Evolutionary conservation across 148 eudicot species (phyloP).

Genomic region (Chenopodium formosanum): DNA sequence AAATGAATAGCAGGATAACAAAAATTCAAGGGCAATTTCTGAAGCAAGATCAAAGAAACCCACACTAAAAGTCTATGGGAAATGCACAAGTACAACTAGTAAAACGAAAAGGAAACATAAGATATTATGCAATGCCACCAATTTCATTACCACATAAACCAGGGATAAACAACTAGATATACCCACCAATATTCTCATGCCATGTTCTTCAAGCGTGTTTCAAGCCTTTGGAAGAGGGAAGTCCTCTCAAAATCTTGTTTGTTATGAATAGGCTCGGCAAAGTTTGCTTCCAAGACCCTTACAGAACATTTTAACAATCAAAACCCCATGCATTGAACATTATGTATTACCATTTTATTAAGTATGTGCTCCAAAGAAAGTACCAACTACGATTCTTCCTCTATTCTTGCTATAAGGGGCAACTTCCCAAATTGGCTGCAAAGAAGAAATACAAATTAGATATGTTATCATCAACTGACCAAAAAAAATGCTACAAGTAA

Average conservation of each 20-base stretch:
- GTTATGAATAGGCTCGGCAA: constrained; percentile 77
- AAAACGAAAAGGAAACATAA: not conserved
- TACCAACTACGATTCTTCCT: constrained; percentile 97
- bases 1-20: not conserved
- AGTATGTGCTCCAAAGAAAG: constrained; percentile 4
- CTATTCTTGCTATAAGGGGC: constrained; percentile 48
- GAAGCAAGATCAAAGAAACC: not conserved
- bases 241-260: constrained; percentile 95
- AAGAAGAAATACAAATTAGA: constrained; percentile 3
- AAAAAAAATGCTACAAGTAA: not conserved
- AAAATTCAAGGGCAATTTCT: not conserved
- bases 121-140: not conserved
- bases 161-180: not conserved
- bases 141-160: not conserved
- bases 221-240: constrained; percentile 73
- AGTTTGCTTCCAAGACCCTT: constrained; percentile 86
- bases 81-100: not conserved
- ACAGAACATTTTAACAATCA: constrained; percentile 13
- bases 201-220: constrained; percentile 74
- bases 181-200: constrained; percentile 83
- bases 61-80: not conserved
- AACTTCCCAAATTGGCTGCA: constrained; percentile 93
- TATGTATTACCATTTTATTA: not conserved
- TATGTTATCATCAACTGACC: not conserved
- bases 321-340: not conserved